Base-by-base conservation (phyloP, 768 basidiomycete genomes). In the Tulasnella sp. region DNA sequence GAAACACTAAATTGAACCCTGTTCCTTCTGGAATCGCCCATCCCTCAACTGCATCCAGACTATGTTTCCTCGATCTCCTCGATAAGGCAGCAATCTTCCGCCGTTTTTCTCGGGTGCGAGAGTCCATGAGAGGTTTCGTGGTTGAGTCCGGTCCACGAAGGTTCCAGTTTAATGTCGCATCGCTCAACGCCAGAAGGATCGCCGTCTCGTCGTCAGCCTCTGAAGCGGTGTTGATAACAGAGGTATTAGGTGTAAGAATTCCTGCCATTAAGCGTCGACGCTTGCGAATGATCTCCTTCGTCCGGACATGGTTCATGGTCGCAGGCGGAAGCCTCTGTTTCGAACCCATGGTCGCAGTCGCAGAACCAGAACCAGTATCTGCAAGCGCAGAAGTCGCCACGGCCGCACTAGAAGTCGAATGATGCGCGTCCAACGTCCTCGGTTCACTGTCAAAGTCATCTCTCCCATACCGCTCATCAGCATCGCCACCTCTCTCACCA, bases 251-350 rank as follows among this genome's bases (percentile, higher is more conserved):
- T 19, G 83, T 84, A 50, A 89, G 76, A 23, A 86, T 82, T 2
- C 81, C 78, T 13, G 80, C 81, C 44, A 91, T 74, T 71, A 88
- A 86, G 53, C 82, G 77, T 68, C 84, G 85, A 64, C 86, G 74
- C 58, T 72, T 76, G 70, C 77, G 83, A 64, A 88, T 74, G 68
- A 84, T 73, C 63, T 88, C 85, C 70, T 90, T 90, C 67, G 84
- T 81, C 72, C 83, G 82, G 67, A 87, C 69, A 13, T 84, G 85
- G 2, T 84, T 85, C 30, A 82, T 71, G 8, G 67, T 60, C 19
- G 64, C 61, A 11, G 61, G 51, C n/a, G 64, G 62, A 27, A 54
- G 24, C 11, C 60, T 26, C 15, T 19, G 45, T 17, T 51, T n/a
- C n/a, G n/a, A n/a, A n/a, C n/a, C n/a, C n/a, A 23, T 26, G 21